Base-by-base conservation (phyloP, 768 basidiomycete genomes). In the Amanita exitialis region DNA sequence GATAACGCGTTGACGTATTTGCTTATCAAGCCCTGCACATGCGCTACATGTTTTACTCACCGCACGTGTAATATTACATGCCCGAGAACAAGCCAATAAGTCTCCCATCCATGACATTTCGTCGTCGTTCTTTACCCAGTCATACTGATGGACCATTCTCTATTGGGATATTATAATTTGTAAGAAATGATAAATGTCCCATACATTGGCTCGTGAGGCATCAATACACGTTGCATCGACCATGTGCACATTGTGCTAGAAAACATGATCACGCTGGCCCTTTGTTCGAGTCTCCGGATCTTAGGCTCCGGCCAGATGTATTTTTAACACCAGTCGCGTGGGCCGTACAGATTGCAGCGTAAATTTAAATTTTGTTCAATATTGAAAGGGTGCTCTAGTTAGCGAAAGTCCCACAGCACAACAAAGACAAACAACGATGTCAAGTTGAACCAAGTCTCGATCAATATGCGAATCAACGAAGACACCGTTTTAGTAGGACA, bases 391-490 rank as follows among this genome's bases (percentile, higher is more conserved):
- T n/a, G n/a, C n/a, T n/a, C n/a, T n/a, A n/a, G n/a, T n/a, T n/a
- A n/a, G n/a, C n/a, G n/a, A n/a, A n/a, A n/a, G n/a, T n/a, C 38
- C 7, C 3, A 3, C 23, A 10, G n/a, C 18, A 42, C 15, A 39
- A 50, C 25, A 43, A 28, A 28, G 28, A 42, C 42, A 51, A 51
- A 51, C 23, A 51, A n/a, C 10, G 15, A n/a, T 25, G n/a, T 12
- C 28, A 10, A 28, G 12, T 28, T 3, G 15, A 10, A 27, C 27
- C 15, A 32, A 10, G 44, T 5, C 10, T 18, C 30, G 30, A 35
- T n/a, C 36, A 6, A 45, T 27, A 90, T 91, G 89, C 75, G 71
- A 51, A 67, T 77, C 47, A 91, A 91, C 67, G 71, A 76, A 52
- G 64, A 76, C 44, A 85, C 77, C 0, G 74, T 82, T 8, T 69